Evolutionary conservation across 208 protist genomes (phyloP).

Genomic region (Willaertia magna): DNA sequence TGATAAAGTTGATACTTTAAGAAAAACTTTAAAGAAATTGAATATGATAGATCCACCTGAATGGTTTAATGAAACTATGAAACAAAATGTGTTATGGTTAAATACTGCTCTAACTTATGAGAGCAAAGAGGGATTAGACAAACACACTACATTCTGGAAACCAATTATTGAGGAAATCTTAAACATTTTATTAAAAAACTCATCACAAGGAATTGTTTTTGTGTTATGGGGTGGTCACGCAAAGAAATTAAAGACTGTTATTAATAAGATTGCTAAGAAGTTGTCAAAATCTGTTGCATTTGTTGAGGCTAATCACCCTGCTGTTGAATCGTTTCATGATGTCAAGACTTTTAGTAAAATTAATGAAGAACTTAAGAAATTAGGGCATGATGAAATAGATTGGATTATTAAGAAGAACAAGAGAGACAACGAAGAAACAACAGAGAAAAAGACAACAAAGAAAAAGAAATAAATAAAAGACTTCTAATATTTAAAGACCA

Average conservation of each 20-base stretch:
- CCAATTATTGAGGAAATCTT: background rate
- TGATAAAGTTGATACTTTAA: background rate
- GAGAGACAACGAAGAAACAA: background rate
- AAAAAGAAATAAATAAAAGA: no score
- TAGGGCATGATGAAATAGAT: background rate
- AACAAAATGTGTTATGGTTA: background rate
- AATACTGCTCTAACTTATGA: background rate
- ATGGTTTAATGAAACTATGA: background rate
- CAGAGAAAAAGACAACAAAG: no score
- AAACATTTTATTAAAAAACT: background rate
- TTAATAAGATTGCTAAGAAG: background rate
- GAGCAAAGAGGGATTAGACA: background rate
- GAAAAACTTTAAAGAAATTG: background rate
- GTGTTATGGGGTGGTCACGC: background rate
- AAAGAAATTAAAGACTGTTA: background rate
- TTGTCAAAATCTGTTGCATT: background rate
- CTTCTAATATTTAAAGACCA: no score
- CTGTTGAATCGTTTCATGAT: background rate
- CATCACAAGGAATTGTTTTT: background rate
- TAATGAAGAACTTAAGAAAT: background rate
- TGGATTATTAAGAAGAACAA: background rate
- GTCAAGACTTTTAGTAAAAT: background rate
- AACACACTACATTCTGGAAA: background rate
- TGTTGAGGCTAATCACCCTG: background rate
- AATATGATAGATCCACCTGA: background rate